Percentiles rank a stretch among this genome's conserved stretches.
These are phyloP conservation scores for Colletotrichum eleusines DNA, from an alignment of 2,329 filamentous ascomycete species.

Conservation along the genomic window DNA sequence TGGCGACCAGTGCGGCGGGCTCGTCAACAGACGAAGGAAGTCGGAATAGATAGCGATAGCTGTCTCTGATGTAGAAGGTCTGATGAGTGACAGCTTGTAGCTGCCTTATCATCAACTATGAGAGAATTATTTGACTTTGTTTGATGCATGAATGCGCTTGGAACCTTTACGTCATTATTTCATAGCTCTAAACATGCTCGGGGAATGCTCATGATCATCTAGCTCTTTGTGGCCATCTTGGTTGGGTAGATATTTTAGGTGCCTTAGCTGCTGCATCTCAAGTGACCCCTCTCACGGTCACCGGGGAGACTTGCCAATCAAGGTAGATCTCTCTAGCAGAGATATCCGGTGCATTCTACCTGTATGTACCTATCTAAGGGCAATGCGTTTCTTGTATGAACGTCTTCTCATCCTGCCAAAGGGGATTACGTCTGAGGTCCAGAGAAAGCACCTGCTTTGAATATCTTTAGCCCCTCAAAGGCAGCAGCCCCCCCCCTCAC, in stretches of 20 bases:
- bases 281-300: conserved; percentile 18
- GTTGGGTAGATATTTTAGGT: neutral
- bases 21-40: conserved; percentile 1
- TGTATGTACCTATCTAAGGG: neutral
- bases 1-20: conserved; percentile 27
- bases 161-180: neutral
- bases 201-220: neutral
- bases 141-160: neutral
- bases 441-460: no score
- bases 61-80: conserved; percentile 1
- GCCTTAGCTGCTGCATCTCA: conserved; percentile 11
- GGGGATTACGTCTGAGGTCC: neutral
- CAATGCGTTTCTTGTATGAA: neutral
- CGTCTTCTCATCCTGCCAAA: neutral
- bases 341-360: neutral
- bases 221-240: neutral
- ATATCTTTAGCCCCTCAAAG: conserved; percentile 11
- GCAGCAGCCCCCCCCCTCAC: conserved; percentile 33
- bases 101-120: neutral
- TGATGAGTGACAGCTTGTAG: conserved; percentile 1
- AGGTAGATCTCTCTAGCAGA: neutral
- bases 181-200: neutral
- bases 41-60: neutral
- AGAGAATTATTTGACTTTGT: neutral
- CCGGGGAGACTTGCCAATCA: neutral